phyloP scores from a whole-genome alignment of 345 rosid species.

The Euphorbia tirucalli region DNA sequence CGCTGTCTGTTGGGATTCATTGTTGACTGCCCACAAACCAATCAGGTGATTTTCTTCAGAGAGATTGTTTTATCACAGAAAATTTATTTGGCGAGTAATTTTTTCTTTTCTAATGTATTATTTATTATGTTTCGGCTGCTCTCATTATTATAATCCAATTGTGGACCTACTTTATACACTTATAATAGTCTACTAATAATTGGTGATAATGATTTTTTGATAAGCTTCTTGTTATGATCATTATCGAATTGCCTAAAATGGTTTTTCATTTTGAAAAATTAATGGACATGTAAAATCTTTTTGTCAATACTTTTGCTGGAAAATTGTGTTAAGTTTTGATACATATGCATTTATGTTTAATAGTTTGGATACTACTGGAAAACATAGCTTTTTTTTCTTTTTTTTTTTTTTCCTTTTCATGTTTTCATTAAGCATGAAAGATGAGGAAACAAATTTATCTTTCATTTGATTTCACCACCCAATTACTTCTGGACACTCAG shows the following conservation, averaged over 20 bases:
- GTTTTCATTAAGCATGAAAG: not conserved
- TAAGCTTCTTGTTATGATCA: not conserved
- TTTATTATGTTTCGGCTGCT: not conserved
- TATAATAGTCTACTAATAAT: not conserved
- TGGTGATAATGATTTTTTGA: not conserved
- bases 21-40: conserved; percentile 95
- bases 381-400: not conserved
- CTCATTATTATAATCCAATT: not conserved
- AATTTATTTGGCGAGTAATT: not conserved
- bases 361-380: too few relatives aligned
- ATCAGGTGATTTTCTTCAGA: conserved; percentile 51
- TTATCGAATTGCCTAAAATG: not conserved
- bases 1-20: conserved; percentile 85
- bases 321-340: not conserved
- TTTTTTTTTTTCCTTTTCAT: too few relatives aligned
- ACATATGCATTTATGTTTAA: not conserved
- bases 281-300: not conserved
- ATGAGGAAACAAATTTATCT: not conserved
- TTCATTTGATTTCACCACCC: not conserved
- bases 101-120: not conserved
- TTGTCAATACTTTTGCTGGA: not conserved
- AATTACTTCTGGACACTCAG: not conserved
- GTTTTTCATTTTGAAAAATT: not conserved
- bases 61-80: not conserved
- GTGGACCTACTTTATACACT: not conserved